These are phyloP conservation scores for Jatropha multifida DNA, from an alignment of 441 rosid genomes.

Conservation along the genomic window DNA sequence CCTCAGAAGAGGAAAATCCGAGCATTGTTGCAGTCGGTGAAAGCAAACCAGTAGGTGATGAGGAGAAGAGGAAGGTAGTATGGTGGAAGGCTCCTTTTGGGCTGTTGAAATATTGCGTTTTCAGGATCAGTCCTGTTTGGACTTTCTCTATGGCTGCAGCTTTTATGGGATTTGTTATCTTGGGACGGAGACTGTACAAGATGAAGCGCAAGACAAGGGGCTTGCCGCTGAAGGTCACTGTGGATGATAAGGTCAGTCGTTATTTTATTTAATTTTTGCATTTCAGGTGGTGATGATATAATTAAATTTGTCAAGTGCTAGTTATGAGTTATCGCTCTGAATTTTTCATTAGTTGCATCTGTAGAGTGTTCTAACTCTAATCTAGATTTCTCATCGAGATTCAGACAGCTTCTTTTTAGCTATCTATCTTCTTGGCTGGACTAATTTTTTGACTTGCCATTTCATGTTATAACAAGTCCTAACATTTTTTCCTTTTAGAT, in stretches of 20 bases:
- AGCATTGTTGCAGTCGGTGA: slow-evolving; percentile 32
- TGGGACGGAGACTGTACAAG: slow-evolving; percentile 74
- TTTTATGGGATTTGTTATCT: slow-evolving; percentile 67
- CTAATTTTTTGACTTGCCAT: background rate
- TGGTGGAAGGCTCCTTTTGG: slow-evolving; percentile 25
- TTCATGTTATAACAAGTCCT: background rate
- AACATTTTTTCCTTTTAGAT: background rate
- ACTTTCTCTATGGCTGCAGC: slow-evolving; percentile 90
- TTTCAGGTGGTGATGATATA: slow-evolving; percentile 12
- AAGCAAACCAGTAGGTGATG: slow-evolving; percentile 35
- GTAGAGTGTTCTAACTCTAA: background rate
- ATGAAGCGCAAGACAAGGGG: slow-evolving; percentile 66
- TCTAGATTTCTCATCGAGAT: background rate
- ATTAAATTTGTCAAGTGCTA: background rate
- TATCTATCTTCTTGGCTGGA: background rate
- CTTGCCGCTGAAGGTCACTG: slow-evolving; percentile 74
- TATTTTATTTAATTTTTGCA: slow-evolving; percentile 14
- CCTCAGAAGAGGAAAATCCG: slow-evolving; percentile 21
- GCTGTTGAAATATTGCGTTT: slow-evolving; percentile 60
- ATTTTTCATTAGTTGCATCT: background rate
- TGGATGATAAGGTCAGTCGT: slow-evolving; percentile 77
- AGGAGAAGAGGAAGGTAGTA: slow-evolving; percentile 23
- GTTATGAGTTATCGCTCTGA: background rate
- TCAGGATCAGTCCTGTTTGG: slow-evolving; percentile 80
- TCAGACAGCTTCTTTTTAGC: background rate